Percentiles rank a stretch among this genome's conserved stretches.
These are phyloP conservation scores for Thermochaetoides thermophila DNA, from an alignment of 495 filamentous ascomycete species.

Conservation along the genomic window DNA sequence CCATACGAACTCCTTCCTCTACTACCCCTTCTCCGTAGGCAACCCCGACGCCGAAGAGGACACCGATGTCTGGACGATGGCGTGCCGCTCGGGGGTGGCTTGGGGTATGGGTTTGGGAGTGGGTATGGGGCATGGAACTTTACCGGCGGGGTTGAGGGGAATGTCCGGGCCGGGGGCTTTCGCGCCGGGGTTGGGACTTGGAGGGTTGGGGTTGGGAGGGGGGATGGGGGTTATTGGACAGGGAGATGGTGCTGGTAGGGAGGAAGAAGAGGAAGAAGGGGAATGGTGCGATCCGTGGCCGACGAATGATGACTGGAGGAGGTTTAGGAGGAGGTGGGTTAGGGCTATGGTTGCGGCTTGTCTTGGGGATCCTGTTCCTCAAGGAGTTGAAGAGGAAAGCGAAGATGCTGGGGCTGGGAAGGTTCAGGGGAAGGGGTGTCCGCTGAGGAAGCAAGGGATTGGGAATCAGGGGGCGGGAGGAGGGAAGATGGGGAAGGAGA, in stretches of 20 bases:
- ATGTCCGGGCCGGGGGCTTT: no score
- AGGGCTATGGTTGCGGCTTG: constrained; percentile 14
- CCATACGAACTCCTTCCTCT: constrained; percentile 28
- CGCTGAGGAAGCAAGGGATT: neutral
- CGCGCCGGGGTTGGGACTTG: neutral
- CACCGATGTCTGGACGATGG: neutral
- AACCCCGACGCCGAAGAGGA: constrained; percentile 10
- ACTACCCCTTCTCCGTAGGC: constrained; percentile 28
- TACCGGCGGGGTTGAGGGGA: neutral
- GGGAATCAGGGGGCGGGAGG: neutral
- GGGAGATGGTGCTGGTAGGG: neutral
- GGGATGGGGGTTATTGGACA: neutral
- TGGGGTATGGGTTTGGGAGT: neutral
- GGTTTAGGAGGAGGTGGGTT: constrained; percentile 23
- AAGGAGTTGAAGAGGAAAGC: neutral
- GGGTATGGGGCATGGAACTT: neutral
- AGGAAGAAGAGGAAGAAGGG: constrained; percentile 9
- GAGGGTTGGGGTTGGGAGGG: neutral
- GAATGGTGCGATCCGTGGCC: constrained; percentile 28
- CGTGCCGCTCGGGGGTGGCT: neutral
- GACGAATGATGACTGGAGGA: constrained; percentile 25
- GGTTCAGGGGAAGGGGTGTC: constrained; percentile 2
- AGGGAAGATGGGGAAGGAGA: constrained; percentile 4
- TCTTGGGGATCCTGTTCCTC: neutral
- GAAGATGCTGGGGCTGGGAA: constrained; percentile 1